Conservation (phyloP, 2,329 filamentous ascomycete genomes). For the Clarireedia hainanense region DNA sequence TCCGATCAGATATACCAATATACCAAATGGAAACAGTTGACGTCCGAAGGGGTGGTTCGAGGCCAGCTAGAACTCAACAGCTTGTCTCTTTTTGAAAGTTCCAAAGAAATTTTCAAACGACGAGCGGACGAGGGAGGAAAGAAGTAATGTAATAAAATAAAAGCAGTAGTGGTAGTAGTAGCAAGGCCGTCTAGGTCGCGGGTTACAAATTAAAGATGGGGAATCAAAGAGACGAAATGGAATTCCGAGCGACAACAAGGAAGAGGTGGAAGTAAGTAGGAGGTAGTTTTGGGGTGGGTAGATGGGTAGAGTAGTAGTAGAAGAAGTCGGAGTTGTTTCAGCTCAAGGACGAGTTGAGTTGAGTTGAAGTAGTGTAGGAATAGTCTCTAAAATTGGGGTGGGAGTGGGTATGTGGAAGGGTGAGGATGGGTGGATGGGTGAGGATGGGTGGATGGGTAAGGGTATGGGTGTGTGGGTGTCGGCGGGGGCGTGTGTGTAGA, state of each 20-base stretch:
- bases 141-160: background rate
- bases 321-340: too few relatives aligned
- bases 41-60: constrained; percentile 28
- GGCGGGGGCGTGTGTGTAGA: too few relatives aligned
- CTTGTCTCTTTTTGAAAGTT: background rate
- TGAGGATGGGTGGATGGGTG: background rate
- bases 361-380: background rate
- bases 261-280: background rate
- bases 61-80: constrained; percentile 28
- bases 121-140: background rate
- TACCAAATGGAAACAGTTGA: constrained; percentile 27
- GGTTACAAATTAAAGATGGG: constrained; percentile 7
- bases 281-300: background rate
- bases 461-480: background rate
- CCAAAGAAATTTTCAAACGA: background rate
- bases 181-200: constrained; percentile 18
- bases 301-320: background rate
- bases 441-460: background rate
- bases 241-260: background rate
- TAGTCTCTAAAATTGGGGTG: background rate
- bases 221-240: too few relatives aligned
- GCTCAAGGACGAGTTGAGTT: background rate
- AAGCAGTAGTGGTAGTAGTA: background rate
- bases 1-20: constrained; percentile 24
- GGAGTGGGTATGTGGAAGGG: background rate